These are phyloP conservation scores for Umbelopsis vinacea DNA, from an alignment of 192 early-diverging fungal species.

Conservation along the genomic window DNA sequence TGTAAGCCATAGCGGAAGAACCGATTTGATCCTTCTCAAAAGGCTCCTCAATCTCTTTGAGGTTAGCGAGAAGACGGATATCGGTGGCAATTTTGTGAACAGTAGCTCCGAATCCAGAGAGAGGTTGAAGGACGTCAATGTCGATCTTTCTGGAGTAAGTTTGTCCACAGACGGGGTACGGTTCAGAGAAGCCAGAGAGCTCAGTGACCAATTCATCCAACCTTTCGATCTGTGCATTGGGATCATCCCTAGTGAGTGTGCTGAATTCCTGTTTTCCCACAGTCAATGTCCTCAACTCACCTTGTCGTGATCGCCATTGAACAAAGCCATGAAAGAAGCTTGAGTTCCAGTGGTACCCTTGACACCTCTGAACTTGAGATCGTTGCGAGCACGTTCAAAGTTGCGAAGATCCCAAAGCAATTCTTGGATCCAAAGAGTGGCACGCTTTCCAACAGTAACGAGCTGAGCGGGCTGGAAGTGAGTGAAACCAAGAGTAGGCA, in stretches of 20 bases:
- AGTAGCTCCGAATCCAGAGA: constrained; percentile 92
- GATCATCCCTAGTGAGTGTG: too few relatives aligned
- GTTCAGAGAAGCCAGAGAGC: constrained; percentile 79
- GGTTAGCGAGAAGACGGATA: constrained; percentile 91
- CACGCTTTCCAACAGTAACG: constrained; percentile 97
- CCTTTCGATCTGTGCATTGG: constrained; percentile 66
- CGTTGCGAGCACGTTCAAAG: constrained; percentile 83
- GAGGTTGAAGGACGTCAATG: constrained; percentile 83
- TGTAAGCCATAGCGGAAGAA: constrained; percentile 98
- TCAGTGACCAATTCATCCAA: constrained; percentile 92
- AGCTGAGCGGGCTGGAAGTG: constrained; percentile 99
- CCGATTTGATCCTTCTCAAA: constrained; percentile 99
- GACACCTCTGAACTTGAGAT: constrained; percentile 92
- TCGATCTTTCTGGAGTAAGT: constrained; percentile 99
- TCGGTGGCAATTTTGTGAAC: constrained; percentile 98
- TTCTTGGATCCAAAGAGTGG: constrained; percentile 96
- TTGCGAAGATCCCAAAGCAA: constrained; percentile 96
- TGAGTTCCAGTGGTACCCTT: constrained; percentile 99
- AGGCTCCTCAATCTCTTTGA: constrained; percentile 99
- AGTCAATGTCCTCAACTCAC: constrained; percentile 14
- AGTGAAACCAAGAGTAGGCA: constrained; percentile 97
- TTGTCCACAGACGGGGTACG: constrained; percentile 94
- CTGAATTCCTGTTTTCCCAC: too few relatives aligned
- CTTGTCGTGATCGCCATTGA: constrained; percentile 93
- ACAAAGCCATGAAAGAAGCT: constrained; percentile 95